phyloP scores from a whole-genome alignment of 208 protist genomes.

The Leishmania gerbilli region DNA sequence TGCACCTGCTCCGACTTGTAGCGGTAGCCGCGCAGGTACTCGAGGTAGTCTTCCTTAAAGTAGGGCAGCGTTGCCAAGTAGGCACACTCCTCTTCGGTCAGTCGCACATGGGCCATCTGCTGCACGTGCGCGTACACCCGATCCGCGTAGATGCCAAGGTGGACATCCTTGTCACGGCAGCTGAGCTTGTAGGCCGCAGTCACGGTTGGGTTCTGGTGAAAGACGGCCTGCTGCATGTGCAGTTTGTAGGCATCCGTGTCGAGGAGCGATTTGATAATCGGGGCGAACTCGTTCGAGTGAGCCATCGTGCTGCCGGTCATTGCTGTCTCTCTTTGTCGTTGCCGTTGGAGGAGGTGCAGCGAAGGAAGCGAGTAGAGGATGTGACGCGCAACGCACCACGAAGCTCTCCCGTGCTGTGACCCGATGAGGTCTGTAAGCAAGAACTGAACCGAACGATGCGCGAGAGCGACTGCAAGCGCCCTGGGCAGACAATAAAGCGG shows the following conservation, averaged over 20 bases:
- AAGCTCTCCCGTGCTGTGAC: too few species aligned
- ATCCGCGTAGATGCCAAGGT: conserved; percentile 71
- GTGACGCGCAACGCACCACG: not conserved
- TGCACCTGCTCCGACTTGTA: conserved; percentile 81
- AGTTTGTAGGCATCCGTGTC: conserved; percentile 92
- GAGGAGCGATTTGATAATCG: conserved; percentile 81
- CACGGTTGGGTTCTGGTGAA: conserved; percentile 65
- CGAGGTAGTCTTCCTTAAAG: conserved; percentile 78
- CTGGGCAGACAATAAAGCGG: not conserved
- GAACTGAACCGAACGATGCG: not conserved
- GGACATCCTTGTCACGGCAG: conserved; percentile 75
- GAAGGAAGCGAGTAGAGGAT: not conserved
- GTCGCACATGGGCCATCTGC: conserved; percentile 44
- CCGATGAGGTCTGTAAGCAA: not conserved
- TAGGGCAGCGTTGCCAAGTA: conserved; percentile 73
- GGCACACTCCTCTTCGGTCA: conserved; percentile 68
- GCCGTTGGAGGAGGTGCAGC: not conserved
- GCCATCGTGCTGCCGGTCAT: conserved; percentile 10
- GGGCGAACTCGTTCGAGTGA: conserved; percentile 30
- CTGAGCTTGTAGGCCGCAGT: conserved; percentile 67
- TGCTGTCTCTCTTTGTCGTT: not conserved
- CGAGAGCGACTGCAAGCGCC: not conserved
- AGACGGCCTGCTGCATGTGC: conserved; percentile 91
- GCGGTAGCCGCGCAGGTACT: conserved; percentile 79
- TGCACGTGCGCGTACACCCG: conserved; percentile 58